phyloP scores from a whole-genome alignment of 495 filamentous ascomycete genomes.

The Neurospora cerealis region DNA sequence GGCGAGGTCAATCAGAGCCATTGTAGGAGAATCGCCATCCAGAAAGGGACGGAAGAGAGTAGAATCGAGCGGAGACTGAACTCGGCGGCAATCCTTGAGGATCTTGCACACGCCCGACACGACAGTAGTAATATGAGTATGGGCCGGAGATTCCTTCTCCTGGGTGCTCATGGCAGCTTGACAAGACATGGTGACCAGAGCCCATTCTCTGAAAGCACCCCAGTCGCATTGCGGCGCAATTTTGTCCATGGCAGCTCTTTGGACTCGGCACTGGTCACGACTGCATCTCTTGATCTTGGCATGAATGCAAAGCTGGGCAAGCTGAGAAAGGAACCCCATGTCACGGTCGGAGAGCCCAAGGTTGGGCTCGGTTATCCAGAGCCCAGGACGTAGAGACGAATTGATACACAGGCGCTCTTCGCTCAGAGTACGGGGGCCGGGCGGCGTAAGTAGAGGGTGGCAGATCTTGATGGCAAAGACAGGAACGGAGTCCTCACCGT shows the following conservation, averaged over 20 bases:
- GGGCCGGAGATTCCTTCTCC: not conserved
- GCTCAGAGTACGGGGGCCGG: too few relatives aligned
- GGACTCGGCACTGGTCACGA: not conserved
- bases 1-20: not conserved
- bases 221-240: not conserved
- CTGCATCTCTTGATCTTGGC: not conserved
- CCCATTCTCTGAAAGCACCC: not conserved
- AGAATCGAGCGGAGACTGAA: not conserved
- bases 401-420: not conserved
- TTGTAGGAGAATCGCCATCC: not conserved
- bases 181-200: not conserved
- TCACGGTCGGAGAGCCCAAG: not conserved
- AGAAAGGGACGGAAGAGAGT: not conserved
- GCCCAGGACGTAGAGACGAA: not conserved
- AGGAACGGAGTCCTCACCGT: too few relatives aligned
- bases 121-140: not conserved
- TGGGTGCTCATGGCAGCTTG: not conserved
- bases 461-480: too few relatives aligned
- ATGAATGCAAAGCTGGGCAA: not conserved
- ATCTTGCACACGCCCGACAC: not conserved
- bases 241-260: not conserved
- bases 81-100: not conserved
- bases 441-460: too few relatives aligned
- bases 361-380: not conserved
- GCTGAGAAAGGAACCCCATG: not conserved